Evolutionary conservation across 2,329 filamentous ascomycete genomes (phyloP).

Genomic region (Capronia americana): DNA sequence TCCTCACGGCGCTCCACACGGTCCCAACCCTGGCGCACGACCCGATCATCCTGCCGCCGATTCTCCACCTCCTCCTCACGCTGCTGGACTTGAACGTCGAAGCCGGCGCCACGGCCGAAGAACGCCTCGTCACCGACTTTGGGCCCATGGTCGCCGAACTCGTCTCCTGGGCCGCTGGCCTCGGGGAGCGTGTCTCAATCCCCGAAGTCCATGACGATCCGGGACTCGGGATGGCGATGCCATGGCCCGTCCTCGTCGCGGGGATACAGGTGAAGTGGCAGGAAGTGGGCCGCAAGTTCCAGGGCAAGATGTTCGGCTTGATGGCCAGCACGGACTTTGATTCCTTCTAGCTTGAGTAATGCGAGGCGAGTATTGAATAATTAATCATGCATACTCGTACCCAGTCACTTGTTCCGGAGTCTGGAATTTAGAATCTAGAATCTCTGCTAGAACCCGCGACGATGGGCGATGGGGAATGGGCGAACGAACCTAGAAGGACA

Average conservation of each 20-base stretch:
- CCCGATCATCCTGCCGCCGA: constrained; percentile 70
- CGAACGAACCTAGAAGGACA: too few species aligned
- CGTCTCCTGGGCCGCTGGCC: constrained; percentile 78
- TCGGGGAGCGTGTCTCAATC: constrained; percentile 67
- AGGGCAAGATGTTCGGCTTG: constrained; percentile 40
- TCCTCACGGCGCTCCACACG: constrained; percentile 74
- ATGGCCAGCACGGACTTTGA: constrained; percentile 37
- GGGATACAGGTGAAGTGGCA: constrained; percentile 79
- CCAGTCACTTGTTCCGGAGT: too few species aligned
- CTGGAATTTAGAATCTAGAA: too few species aligned
- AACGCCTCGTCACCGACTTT: constrained; percentile 75
- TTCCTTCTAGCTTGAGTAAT: constrained; percentile 23
- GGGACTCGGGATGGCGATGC: constrained; percentile 60
- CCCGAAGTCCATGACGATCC: constrained; percentile 61
- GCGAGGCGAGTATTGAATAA: neutral
- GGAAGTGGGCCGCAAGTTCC: constrained; percentile 59
- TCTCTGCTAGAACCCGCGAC: too few species aligned
- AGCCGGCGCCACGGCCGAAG: constrained; percentile 59
- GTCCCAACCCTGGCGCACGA: constrained; percentile 63
- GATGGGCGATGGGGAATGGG: too few species aligned
- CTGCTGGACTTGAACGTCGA: constrained; percentile 77
- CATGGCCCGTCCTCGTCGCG: constrained; percentile 70
- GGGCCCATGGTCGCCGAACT: constrained; percentile 82
- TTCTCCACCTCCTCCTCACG: constrained; percentile 79
- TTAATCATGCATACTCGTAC: too few species aligned